Evolutionary conservation across 768 basidiomycete species (phyloP), one percentile per base, ranked within the genome.

Genomic region (Tephrocybe rancida): DNA sequence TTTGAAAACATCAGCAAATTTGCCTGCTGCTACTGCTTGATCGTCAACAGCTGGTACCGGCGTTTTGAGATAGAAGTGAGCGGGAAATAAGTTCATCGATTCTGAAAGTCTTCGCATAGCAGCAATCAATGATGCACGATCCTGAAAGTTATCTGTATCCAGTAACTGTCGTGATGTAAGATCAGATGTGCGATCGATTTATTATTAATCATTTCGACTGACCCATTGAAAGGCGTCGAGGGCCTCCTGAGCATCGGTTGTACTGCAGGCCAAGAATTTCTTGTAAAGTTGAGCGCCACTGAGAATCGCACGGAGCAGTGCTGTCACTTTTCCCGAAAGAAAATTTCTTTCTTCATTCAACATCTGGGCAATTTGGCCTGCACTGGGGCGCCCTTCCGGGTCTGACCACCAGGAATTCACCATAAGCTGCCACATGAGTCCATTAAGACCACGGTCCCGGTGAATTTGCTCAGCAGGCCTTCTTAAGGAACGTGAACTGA

Each of bases 31-130:
- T 11, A 34, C 14, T n/a, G 50, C 26, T 0, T 29, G 6, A 5
- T 59, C 47, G 6, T 48, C 44, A 3, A 35, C 3, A 5, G 21
- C n/a, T 30, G 34, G 21, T 14, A 44, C 45, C 4, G 51, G 24
- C 14, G 29, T 41, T 1, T 55, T 18, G 7, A 55, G 29, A 8
- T 35, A 11, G 35, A 59, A 55, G 19, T 47, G 50, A 5, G 11
- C 19, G 8, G 57, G 54, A 52, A 52, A 55, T 1, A 59, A 47
- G 21, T 39, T 29, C 5, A 22, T 50, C 25, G 18, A 24, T n/a
- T 13, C 47, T 4, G 53, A 47, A 37, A 59, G 50, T 11, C 54
- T 25, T 24, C 50, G 49, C 45, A 55, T 55, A n/a, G 57, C 57
- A 32, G 43, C 50, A 24, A 59, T 18, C 19, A 55, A 14, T n/a